These are phyloP conservation scores for Pyrenophora teres DNA, from an alignment of 2,329 filamentous ascomycete species.

Conservation along the genomic window DNA sequence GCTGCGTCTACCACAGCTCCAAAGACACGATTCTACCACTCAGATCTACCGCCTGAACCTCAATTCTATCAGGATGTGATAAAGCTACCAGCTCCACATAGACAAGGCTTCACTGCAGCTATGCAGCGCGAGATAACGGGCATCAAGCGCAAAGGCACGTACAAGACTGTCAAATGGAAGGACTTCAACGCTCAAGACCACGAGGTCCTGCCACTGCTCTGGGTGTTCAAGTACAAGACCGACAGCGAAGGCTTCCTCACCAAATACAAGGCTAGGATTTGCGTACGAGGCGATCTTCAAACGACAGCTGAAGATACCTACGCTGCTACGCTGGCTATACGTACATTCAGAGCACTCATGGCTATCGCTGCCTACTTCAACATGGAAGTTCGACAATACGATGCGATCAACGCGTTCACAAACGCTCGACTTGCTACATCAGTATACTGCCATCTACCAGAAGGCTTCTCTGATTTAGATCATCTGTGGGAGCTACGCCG, in stretches of 20 bases:
- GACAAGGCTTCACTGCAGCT: conserved; percentile 14
- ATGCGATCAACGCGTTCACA: too few species aligned
- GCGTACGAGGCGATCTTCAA: conserved; percentile 19
- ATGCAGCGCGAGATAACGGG: conserved; percentile 10
- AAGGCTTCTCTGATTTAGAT: background rate
- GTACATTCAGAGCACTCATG: conserved; percentile 23
- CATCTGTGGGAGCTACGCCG: background rate
- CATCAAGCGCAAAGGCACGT: conserved; percentile 15
- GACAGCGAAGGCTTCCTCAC: conserved; percentile 16
- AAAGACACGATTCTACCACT: conserved; percentile 16
- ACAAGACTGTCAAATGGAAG: conserved; percentile 16
- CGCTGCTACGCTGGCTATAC: conserved; percentile 25
- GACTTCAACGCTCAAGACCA: conserved; percentile 15
- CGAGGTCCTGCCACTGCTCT: conserved; percentile 12
- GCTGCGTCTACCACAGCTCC: conserved; percentile 8
- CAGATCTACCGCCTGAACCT: conserved; percentile 11
- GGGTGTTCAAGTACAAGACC: conserved; percentile 24
- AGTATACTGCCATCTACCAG: background rate
- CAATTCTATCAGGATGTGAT: conserved; percentile 13
- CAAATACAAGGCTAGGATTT: conserved; percentile 20
- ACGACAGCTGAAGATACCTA: conserved; percentile 16
- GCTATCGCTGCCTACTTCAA: conserved; percentile 27
- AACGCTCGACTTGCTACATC: background rate
- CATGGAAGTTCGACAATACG: conserved; percentile 11
- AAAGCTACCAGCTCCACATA: conserved; percentile 12